Conservation (phyloP, 371 early-diverging fungal species). For the Rhizomucor miehei region DNA sequence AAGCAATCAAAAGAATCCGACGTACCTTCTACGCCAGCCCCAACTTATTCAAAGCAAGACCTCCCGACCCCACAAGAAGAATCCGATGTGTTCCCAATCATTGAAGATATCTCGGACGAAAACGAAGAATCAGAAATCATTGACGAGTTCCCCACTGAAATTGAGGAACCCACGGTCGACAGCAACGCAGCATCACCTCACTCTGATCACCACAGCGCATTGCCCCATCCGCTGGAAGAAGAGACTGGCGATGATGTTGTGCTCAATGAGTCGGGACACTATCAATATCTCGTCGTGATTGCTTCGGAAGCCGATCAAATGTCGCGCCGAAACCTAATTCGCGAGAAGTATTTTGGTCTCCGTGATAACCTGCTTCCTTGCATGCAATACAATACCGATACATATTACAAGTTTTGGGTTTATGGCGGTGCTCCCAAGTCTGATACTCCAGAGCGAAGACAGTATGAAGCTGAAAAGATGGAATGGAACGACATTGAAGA, state of each 20-base stretch:
- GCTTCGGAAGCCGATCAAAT: constrained; percentile 40
- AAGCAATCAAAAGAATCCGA: background rate
- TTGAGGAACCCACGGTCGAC: no score
- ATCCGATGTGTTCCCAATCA: background rate
- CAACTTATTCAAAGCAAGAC: background rate
- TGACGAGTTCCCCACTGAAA: no score
- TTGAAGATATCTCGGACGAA: background rate
- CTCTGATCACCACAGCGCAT: constrained; percentile 10
- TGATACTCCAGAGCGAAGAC: constrained; percentile 35
- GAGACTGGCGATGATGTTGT: constrained; percentile 12
- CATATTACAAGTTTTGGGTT: constrained; percentile 51
- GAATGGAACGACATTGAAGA: constrained; percentile 47
- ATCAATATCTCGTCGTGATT: constrained; percentile 48
- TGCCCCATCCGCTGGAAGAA: constrained; percentile 14
- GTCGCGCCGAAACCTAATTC: constrained; percentile 40
- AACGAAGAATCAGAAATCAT: background rate
- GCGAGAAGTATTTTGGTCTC: constrained; percentile 51
- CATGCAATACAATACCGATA: constrained; percentile 32
- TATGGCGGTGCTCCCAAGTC: constrained; percentile 33
- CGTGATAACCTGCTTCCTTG: constrained; percentile 48
- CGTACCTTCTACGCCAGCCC: background rate
- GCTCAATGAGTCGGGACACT: constrained; percentile 33
- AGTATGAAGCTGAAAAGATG: constrained; percentile 53
- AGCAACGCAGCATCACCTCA: constrained; percentile 9
- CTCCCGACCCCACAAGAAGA: background rate